Percentiles rank a stretch among this genome's conserved stretches.
Evolutionary conservation across 257 asterid species (phyloP).

Genomic region (Solanum neorickii): DNA sequence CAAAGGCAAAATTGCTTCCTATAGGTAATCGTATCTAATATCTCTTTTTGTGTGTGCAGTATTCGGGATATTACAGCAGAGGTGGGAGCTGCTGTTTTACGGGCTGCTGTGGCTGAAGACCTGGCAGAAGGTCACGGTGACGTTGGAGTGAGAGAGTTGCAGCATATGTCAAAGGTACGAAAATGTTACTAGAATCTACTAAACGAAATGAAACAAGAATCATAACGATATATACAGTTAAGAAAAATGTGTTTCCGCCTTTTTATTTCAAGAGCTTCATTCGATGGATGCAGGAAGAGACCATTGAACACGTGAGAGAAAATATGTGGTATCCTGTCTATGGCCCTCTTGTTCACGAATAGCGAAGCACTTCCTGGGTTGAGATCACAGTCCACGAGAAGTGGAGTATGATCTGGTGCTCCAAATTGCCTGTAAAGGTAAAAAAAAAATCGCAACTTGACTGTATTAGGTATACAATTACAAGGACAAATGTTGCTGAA

Average conservation of each 20-base stretch:
- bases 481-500: not conserved
- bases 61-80: slow-evolving; percentile 89
- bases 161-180: slow-evolving; percentile 64
- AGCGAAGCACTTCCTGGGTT: slow-evolving; percentile 22
- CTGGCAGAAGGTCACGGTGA: slow-evolving; percentile 85
- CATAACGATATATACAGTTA: not conserved
- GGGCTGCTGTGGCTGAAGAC: slow-evolving; percentile 65
- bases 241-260: not conserved
- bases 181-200: not conserved
- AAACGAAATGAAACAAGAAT: not conserved
- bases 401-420: not conserved
- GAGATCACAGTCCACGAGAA: not conserved
- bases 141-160: slow-evolving; percentile 64
- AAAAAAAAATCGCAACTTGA: not conserved
- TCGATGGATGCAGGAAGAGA: slow-evolving; percentile 65
- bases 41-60: slow-evolving; percentile 23
- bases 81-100: slow-evolving; percentile 90
- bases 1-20: not conserved
- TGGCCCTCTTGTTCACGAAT: slow-evolving; percentile 95
- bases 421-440: not conserved
- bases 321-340: slow-evolving; percentile 93
- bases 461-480: not conserved
- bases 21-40: not conserved
- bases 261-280: not conserved
- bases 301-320: slow-evolving; percentile 38